Evolutionary conservation across 1,139 yeast genomes (phyloP).

Genomic region (Keqinozyma sinolaborantium): DNA sequence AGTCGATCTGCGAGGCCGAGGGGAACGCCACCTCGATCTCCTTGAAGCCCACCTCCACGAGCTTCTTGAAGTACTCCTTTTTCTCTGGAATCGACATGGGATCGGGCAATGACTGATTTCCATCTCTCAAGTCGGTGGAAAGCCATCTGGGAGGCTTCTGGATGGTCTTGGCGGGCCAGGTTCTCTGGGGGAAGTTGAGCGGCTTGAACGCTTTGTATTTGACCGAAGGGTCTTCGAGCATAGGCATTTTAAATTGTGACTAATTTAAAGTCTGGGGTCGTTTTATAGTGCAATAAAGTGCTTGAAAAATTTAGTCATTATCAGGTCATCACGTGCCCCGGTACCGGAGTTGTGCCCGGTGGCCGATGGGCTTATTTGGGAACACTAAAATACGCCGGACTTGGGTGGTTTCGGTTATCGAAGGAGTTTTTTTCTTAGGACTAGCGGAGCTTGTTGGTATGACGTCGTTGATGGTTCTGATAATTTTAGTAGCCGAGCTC

Average conservation of each 20-base stretch:
- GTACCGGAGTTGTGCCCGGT: not conserved
- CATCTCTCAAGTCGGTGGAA: conserved; percentile 48
- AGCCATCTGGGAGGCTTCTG: conserved; percentile 48
- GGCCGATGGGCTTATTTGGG: too few species aligned
- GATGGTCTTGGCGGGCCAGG: conserved; percentile 40
- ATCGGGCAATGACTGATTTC: conserved; percentile 48
- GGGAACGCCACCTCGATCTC: conserved; percentile 50
- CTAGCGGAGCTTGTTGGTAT: too few species aligned
- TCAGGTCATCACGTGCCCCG: not conserved
- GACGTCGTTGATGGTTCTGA: too few species aligned
- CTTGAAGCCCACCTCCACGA: conserved; percentile 44
- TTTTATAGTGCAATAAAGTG: not conserved
- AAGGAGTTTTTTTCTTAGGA: too few species aligned
- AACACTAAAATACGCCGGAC: too few species aligned
- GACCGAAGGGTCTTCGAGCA: conserved; percentile 40
- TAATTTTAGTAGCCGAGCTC: too few species aligned
- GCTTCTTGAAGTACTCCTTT: conserved; percentile 42
- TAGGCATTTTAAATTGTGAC: conserved; percentile 12
- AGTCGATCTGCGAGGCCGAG: conserved; percentile 47
- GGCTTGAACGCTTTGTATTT: conserved; percentile 39
- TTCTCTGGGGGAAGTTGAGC: conserved; percentile 35
- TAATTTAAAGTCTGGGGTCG: not conserved
- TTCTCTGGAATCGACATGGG: conserved; percentile 47
- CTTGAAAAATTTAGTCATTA: too few species aligned
- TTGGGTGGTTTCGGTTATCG: too few species aligned